A percentile compares a stretch with the other conserved stretches of the same genome.
phyloP scores from a whole-genome alignment of 768 basidiomycete species.

The Daedaleopsis sinensis region DNA sequence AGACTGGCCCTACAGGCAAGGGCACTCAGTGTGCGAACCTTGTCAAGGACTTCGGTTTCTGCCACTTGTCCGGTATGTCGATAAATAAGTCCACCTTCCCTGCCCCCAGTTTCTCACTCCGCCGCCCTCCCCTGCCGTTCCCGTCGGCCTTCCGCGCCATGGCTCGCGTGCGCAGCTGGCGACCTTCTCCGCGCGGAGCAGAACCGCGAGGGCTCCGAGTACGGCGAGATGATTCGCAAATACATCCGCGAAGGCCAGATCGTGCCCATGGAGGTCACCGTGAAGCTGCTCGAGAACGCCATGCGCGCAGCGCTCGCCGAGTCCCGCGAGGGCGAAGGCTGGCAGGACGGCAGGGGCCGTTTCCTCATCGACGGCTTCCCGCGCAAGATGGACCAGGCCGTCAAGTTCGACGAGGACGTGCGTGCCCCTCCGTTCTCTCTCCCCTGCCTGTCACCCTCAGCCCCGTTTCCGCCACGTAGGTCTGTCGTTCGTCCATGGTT shows the following conservation, averaged over 20 bases:
- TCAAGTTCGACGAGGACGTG: constrained; percentile 87
- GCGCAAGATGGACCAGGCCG: constrained; percentile 97
- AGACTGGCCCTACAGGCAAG: constrained; percentile 61
- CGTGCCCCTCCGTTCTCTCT: constrained; percentile 22
- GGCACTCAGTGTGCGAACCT: constrained; percentile 92
- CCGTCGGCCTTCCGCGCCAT: background rate
- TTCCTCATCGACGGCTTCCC: constrained; percentile 99
- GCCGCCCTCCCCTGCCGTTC: background rate
- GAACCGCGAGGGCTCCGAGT: constrained; percentile 78
- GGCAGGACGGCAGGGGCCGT: constrained; percentile 73
- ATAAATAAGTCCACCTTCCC: constrained; percentile 7
- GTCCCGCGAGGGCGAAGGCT: constrained; percentile 50
- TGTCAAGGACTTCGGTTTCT: constrained; percentile 84
- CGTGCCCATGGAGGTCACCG: constrained; percentile 96
- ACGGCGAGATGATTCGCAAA: constrained; percentile 81
- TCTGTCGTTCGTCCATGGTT: constrained; percentile 79
- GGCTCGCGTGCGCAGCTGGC: constrained; percentile 61
- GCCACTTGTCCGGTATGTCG: constrained; percentile 85
- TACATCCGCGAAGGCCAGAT: constrained; percentile 92
- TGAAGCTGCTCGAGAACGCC: constrained; percentile 93
- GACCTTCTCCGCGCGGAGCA: constrained; percentile 97
- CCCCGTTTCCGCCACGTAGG: constrained; percentile 41
- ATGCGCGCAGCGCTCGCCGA: constrained; percentile 67
- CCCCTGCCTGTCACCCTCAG: background rate
- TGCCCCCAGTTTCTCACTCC: constrained; percentile 5